Conservation (phyloP, 306 rosid genomes). For the Lithocarpus polystachyus region DNA sequence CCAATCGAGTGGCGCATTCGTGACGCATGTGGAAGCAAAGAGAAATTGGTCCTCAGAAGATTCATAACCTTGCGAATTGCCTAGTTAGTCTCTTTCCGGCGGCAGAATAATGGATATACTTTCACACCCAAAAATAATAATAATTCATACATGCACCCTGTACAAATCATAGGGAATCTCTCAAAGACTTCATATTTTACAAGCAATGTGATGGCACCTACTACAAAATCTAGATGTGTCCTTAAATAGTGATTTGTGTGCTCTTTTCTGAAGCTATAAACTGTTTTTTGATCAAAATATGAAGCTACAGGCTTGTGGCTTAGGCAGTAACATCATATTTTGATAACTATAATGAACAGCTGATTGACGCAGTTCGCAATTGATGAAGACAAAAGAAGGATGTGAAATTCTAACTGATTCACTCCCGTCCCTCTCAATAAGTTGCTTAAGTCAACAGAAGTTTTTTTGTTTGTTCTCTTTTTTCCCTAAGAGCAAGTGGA, state of each 20-base stretch:
- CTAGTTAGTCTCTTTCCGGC: background rate
- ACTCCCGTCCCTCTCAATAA: background rate
- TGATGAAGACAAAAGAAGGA: background rate
- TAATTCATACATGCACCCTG: background rate
- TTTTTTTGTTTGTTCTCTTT: no score
- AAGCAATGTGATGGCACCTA: background rate
- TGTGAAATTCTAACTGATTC: background rate
- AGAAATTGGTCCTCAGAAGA: no score
- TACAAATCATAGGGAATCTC: background rate
- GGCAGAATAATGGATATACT: background rate
- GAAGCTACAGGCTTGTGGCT: background rate
- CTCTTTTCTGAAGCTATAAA: no score
- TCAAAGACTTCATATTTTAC: background rate
- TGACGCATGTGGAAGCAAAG: no score
- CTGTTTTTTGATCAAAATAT: background rate
- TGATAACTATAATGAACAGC: background rate
- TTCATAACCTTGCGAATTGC: no score
- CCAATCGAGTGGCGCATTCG: no score
- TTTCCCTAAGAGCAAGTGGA: no score
- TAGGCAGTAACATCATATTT: background rate
- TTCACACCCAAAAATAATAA: background rate
- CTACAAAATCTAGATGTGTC: background rate
- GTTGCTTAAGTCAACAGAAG: background rate
- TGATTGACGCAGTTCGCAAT: background rate
- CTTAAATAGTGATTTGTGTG: background rate